Conservation (phyloP, 2,329 filamentous ascomycete species). For the Epichloe festucae region DNA sequence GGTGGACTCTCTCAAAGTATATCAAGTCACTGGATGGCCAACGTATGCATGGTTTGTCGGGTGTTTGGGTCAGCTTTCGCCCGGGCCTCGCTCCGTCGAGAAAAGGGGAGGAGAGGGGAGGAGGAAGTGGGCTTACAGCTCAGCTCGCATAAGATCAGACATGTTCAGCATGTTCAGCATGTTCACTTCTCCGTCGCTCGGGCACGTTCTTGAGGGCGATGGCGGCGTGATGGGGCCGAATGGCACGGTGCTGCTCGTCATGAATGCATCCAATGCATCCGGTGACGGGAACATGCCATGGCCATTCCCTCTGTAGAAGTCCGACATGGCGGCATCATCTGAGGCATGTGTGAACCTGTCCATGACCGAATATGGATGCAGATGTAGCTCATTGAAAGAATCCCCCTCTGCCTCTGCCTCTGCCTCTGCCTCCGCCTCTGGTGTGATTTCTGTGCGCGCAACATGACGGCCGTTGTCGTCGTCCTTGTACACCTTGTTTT, state of each 20-base stretch:
- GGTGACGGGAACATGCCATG: background rate
- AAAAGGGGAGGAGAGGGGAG: background rate
- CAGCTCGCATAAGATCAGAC: background rate
- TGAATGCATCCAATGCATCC: background rate
- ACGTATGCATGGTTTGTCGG: too few species aligned
- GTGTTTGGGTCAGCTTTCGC: background rate
- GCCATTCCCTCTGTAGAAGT: background rate
- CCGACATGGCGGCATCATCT: background rate
- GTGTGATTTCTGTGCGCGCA: background rate
- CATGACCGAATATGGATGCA: too few species aligned
- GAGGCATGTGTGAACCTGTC: too few species aligned
- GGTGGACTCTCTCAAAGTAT: background rate
- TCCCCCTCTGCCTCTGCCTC: too few species aligned
- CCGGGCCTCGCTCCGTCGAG: background rate
- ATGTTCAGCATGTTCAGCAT: background rate
- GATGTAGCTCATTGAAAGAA: too few species aligned
- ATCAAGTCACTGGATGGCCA: background rate
- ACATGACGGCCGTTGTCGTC: too few species aligned
- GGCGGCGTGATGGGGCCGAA: background rate
- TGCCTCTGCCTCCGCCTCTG: background rate
- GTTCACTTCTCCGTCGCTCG: background rate
- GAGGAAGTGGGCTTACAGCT: background rate
- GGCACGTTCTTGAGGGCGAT: background rate
- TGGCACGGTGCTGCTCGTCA: background rate
- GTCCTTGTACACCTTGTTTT: background rate